These are phyloP conservation scores for Tricholoma saponaceum DNA, from an alignment of 768 basidiomycete genomes.

Conservation along the genomic window DNA sequence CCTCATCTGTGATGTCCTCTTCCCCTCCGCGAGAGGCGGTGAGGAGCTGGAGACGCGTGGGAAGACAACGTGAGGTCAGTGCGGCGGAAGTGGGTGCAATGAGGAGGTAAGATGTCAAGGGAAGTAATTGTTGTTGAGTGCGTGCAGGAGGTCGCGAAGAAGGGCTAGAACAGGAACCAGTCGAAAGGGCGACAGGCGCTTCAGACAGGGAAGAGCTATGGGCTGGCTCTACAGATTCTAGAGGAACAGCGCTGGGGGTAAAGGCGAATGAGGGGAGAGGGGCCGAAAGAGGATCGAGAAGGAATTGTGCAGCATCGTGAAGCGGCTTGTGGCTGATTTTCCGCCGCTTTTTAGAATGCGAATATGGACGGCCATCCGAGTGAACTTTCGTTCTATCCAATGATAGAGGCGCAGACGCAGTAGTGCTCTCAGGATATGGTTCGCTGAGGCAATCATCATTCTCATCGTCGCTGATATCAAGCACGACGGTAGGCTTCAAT, in stretches of 20 bases:
- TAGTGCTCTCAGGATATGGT: neutral
- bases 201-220: neutral
- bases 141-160: slow-evolving; percentile 4
- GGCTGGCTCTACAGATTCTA: neutral
- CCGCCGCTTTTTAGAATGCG: slow-evolving; percentile 8
- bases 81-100: slow-evolving; percentile 31
- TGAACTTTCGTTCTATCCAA: neutral
- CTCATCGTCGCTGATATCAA: slow-evolving; percentile 33
- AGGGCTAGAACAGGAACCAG: neutral
- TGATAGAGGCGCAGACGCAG: neutral
- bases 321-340: slow-evolving; percentile 23
- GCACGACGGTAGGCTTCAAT: slow-evolving; percentile 31
- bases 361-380: slow-evolving; percentile 1
- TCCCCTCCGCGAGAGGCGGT: slow-evolving; percentile 48
- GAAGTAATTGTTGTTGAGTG: slow-evolving; percentile 16
- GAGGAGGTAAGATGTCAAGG: slow-evolving; percentile 52
- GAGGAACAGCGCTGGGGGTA: neutral
- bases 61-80: slow-evolving; percentile 27
- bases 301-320: slow-evolving; percentile 46
- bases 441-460: slow-evolving; percentile 13
- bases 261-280: slow-evolving; percentile 16
- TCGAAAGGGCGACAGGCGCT: neutral
- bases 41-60: slow-evolving; percentile 67
- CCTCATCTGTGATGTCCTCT: slow-evolving; percentile 58
- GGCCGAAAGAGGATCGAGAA: slow-evolving; percentile 53